Evolutionary conservation across 805 yeast genomes (phyloP).

Genomic region (Zygosaccharomyces bailii): DNA sequence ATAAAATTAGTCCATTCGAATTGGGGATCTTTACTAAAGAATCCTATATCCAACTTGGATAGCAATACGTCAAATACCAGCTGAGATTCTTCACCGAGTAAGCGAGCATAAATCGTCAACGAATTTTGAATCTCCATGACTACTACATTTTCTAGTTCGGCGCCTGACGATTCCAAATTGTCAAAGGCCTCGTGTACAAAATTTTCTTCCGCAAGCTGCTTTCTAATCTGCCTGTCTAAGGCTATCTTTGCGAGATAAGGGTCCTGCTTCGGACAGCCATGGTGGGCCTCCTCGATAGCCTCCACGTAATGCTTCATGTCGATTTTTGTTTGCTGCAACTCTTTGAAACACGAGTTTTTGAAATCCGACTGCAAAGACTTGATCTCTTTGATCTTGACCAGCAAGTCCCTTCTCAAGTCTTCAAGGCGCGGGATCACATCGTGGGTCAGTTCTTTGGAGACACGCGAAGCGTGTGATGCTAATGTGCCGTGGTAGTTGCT

Average conservation of each 20-base stretch:
- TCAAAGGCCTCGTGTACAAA: slow-evolving; percentile 83
- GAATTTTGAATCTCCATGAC: slow-evolving; percentile 84
- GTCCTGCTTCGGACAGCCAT: slow-evolving; percentile 53
- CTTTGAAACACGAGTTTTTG: slow-evolving; percentile 67
- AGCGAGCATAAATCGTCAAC: slow-evolving; percentile 63
- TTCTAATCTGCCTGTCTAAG: slow-evolving; percentile 72
- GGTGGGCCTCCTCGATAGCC: slow-evolving; percentile 62
- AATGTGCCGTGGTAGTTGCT: slow-evolving; percentile 61
- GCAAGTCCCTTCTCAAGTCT: slow-evolving; percentile 67
- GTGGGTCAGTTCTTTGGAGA: slow-evolving; percentile 57
- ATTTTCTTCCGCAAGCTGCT: slow-evolving; percentile 79
- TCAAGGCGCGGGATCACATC: slow-evolving; percentile 64
- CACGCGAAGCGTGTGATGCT: slow-evolving; percentile 54
- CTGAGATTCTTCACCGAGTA: slow-evolving; percentile 70
- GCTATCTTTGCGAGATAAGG: slow-evolving; percentile 73
- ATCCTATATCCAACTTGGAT: slow-evolving; percentile 63
- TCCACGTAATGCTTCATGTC: slow-evolving; percentile 52
- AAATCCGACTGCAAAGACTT: slow-evolving; percentile 80
- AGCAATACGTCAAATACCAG: slow-evolving; percentile 62
- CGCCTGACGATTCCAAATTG: slow-evolving; percentile 83
- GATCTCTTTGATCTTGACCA: slow-evolving; percentile 84
- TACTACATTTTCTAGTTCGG: slow-evolving; percentile 83
- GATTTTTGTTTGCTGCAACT: slow-evolving; percentile 60
- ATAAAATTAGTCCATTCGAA: slow-evolving; percentile 89
- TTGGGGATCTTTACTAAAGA: slow-evolving; percentile 71